Conservation (phyloP, 2,329 filamentous ascomycete species). For the Pseudogymnoascus sp. region DNA sequence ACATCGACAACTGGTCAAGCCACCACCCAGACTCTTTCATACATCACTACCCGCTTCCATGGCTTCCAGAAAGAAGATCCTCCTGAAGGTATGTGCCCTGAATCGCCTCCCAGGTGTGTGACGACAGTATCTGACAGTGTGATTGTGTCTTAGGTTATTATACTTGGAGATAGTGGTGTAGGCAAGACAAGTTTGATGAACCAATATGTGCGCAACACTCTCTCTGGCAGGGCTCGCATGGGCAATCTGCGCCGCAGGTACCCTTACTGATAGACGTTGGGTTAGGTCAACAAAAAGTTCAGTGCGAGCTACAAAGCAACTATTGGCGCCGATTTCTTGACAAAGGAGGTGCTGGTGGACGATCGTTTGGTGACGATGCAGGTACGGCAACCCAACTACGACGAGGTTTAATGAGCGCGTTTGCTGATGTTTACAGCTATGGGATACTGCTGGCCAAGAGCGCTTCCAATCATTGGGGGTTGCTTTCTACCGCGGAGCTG, state of each 20-base stretch:
- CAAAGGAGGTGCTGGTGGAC: conserved; percentile 94
- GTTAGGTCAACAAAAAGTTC: conserved; percentile 99
- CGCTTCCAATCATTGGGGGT: conserved; percentile 95
- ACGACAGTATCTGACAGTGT: not conserved
- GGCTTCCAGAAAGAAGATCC: conserved; percentile 58
- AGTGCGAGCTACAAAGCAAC: conserved; percentile 99
- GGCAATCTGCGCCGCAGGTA: not conserved
- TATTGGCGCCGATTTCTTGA: conserved; percentile 96
- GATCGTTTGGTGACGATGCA: conserved; percentile 98
- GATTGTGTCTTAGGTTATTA: conserved; percentile 66
- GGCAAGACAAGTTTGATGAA: conserved; percentile 99
- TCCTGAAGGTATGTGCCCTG: conserved; percentile 48
- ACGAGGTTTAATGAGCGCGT: not conserved
- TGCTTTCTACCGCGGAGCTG: conserved; percentile 92
- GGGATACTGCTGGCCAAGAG: conserved; percentile 96
- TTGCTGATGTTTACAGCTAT: conserved; percentile 53
- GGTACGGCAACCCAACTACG: conserved; percentile 40
- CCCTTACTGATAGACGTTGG: conserved; percentile 6
- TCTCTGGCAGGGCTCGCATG: not conserved
- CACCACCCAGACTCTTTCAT: not conserved
- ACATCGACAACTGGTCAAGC: not conserved
- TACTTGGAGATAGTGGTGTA: conserved; percentile 96
- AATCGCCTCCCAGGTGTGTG: conserved; percentile 9
- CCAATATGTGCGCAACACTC: conserved; percentile 78
- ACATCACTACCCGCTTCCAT: conserved; percentile 27